phyloP scores from a whole-genome alignment of 176 grass and related monocot species.

The Aegilops umbellulata region DNA sequence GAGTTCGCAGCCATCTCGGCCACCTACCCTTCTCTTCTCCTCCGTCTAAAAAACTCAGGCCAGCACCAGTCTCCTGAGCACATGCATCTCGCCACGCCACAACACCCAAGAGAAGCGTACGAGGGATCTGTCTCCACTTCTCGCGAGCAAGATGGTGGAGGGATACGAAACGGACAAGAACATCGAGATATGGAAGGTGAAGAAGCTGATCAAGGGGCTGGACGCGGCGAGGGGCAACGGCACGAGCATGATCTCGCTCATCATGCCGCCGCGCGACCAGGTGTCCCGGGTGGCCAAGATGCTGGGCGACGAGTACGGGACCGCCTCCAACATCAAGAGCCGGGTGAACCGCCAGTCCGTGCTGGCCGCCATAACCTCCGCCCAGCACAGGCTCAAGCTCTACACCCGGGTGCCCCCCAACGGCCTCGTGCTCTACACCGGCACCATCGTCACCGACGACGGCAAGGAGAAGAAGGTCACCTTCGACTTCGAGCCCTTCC shows the following conservation, averaged over 20 bases:
- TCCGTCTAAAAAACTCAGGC: neutral
- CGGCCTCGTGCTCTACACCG: constrained; percentile 71
- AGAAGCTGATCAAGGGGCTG: constrained; percentile 59
- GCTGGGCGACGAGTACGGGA: constrained; percentile 72
- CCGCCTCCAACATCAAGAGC: constrained; percentile 76
- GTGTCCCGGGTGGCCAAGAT: constrained; percentile 60
- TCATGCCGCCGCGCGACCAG: constrained; percentile 70
- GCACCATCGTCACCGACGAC: constrained; percentile 60
- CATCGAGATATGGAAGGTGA: constrained; percentile 61
- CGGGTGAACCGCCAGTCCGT: constrained; percentile 69
- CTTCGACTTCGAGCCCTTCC: constrained; percentile 71
- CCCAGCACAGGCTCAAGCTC: constrained; percentile 65
- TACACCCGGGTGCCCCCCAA: constrained; percentile 60
- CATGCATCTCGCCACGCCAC: neutral
- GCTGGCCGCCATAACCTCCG: constrained; percentile 64
- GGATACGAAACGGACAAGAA: constrained; percentile 51
- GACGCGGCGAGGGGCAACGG: constrained; percentile 63
- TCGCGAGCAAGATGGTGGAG: constrained; percentile 26
- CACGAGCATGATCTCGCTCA: constrained; percentile 71
- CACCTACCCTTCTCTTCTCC: neutral
- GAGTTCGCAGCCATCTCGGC: constrained; percentile 11
- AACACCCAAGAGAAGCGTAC: neutral
- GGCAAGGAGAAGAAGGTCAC: constrained; percentile 79
- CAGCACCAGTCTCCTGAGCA: neutral
- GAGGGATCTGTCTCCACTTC: neutral